These are phyloP conservation scores for Linum trigynum DNA, from an alignment of 345 rosid genomes.

Conservation along the genomic window DNA sequence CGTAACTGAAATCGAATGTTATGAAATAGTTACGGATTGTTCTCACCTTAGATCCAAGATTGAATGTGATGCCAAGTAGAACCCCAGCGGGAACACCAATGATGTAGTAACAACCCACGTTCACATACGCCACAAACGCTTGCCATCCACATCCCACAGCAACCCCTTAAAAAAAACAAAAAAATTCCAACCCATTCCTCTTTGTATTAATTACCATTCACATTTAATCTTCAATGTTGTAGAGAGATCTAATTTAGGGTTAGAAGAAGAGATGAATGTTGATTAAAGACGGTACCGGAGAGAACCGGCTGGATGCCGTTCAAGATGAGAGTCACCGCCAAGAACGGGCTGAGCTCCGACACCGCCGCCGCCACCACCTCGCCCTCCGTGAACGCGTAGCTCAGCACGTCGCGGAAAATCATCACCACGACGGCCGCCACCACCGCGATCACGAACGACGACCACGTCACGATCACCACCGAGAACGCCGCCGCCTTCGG, in stretches of 20 bases:
- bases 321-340: not conserved
- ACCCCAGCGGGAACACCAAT: not conserved
- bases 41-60: constrained; percentile 4
- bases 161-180: not conserved
- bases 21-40: not conserved
- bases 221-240: too few species aligned
- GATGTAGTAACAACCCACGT: constrained; percentile 6
- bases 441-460: not conserved
- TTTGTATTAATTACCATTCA: too few species aligned
- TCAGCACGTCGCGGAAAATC: not conserved
- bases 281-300: not conserved
- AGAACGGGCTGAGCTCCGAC: constrained; percentile 3
- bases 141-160: constrained; percentile 12
- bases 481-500: constrained; percentile 7
- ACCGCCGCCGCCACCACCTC: not conserved
- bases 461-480: not conserved
- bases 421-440: constrained; percentile 2
- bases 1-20: not conserved
- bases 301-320: constrained; percentile 5
- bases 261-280: too few species aligned
- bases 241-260: too few species aligned
- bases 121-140: constrained; percentile 9
- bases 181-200: not conserved
- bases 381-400: constrained; percentile 4
- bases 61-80: constrained; percentile 1